Conservation (phyloP, 176 grass and related monocot genomes). For the Saccharum spontaneum region DNA sequence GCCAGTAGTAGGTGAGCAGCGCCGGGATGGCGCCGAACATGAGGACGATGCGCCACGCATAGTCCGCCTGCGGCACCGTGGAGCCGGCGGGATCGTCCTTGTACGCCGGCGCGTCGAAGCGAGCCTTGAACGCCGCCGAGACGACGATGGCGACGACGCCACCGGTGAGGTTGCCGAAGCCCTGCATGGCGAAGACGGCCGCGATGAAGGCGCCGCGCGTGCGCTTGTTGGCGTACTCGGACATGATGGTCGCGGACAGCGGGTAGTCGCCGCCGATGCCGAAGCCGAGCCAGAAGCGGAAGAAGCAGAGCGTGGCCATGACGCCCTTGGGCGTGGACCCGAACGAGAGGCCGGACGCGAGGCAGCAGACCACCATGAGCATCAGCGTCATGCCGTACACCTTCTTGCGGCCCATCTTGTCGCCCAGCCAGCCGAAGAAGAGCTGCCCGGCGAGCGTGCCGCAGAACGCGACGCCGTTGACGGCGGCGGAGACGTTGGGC, state of each 20-base stretch:
- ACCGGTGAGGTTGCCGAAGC: slow-evolving; percentile 75
- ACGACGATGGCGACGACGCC: slow-evolving; percentile 15
- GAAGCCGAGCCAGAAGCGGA: slow-evolving; percentile 94
- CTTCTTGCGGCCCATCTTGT: slow-evolving; percentile 76
- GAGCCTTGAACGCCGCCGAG: slow-evolving; percentile 18
- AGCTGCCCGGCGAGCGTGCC: slow-evolving; percentile 73
- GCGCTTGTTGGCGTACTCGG: slow-evolving; percentile 76
- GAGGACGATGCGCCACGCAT: slow-evolving; percentile 73
- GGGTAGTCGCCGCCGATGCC: slow-evolving; percentile 81
- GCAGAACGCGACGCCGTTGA: slow-evolving; percentile 66
- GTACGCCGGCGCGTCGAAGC: neutral
- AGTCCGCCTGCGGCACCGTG: slow-evolving; percentile 54
- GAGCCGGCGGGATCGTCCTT: neutral
- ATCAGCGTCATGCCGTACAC: slow-evolving; percentile 79
- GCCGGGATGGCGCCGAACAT: slow-evolving; percentile 73
- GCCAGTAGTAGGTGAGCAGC: slow-evolving; percentile 78
- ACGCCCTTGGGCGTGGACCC: slow-evolving; percentile 40
- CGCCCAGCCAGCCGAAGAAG: slow-evolving; percentile 83
- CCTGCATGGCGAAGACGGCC: slow-evolving; percentile 83
- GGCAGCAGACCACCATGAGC: slow-evolving; percentile 64
- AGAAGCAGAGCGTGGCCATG: slow-evolving; percentile 65
- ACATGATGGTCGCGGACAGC: slow-evolving; percentile 64
- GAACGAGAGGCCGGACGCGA: slow-evolving; percentile 65
- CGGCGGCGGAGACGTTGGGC: slow-evolving; percentile 60
- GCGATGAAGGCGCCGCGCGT: slow-evolving; percentile 87